Percentiles rank a stretch among this genome's conserved stretches.
phyloP scores from a whole-genome alignment of 129 eudicot species.

The Centella asiatica region DNA sequence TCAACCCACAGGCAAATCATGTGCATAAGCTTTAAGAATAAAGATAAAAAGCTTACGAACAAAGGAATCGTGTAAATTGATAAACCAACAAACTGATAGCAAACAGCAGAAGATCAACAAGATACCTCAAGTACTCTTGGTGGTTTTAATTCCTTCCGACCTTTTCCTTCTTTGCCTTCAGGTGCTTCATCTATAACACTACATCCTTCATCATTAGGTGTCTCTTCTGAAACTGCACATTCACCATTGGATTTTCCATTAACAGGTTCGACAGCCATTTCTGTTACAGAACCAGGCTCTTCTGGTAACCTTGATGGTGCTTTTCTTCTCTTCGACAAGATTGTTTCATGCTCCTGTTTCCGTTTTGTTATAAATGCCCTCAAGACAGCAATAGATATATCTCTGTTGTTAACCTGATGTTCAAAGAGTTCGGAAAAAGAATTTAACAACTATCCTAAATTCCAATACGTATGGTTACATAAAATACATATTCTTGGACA shows the following conservation, averaged over 20 bases:
- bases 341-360: constrained; percentile 40
- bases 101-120: background rate
- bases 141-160: constrained; percentile 38
- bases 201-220: constrained; percentile 18
- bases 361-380: constrained; percentile 44
- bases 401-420: constrained; percentile 51
- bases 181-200: constrained; percentile 16
- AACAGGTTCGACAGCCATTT: constrained; percentile 10
- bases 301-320: constrained; percentile 12
- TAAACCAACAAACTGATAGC: background rate
- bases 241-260: constrained; percentile 26
- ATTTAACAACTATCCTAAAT: background rate
- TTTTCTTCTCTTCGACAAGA: constrained; percentile 24
- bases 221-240: constrained; percentile 20
- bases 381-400: constrained; percentile 55
- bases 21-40: background rate
- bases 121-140: constrained; percentile 59
- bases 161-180: constrained; percentile 20
- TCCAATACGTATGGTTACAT: background rate
- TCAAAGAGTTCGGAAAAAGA: background rate
- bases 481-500: too few species aligned
- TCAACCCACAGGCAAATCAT: constrained; percentile 4
- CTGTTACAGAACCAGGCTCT: constrained; percentile 10
- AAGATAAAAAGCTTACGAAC: background rate
- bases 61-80: background rate